Evolutionary conservation across 441 rosid genomes (phyloP).

Genomic region (Aleurites moluccanus): DNA sequence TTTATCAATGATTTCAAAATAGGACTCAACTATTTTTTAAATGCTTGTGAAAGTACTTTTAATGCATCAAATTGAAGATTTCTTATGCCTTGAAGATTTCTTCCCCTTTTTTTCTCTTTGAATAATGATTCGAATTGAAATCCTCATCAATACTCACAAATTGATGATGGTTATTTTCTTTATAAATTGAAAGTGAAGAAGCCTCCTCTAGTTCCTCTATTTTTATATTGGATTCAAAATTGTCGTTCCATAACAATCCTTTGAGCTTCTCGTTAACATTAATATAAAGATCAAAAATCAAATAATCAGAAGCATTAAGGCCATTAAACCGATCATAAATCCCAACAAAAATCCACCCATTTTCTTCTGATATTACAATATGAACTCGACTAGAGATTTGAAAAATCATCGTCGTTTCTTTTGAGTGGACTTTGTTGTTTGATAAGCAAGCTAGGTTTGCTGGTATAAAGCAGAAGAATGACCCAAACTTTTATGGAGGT

Average conservation of each 20-base stretch:
- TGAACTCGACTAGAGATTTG: constrained; percentile 53
- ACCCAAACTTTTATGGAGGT: constrained; percentile 43
- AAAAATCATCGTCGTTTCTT: constrained; percentile 42
- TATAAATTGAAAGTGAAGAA: too few species aligned
- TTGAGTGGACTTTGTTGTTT: constrained; percentile 34
- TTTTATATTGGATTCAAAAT: constrained; percentile 15
- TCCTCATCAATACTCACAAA: too few species aligned
- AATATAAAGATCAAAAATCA: constrained; percentile 40
- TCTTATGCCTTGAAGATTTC: constrained; percentile 8
- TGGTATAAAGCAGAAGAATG: constrained; percentile 48
- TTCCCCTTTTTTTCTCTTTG: too few species aligned
- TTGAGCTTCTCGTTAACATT: constrained; percentile 41
- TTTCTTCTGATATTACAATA: too few species aligned
- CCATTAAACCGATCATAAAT: constrained; percentile 54
- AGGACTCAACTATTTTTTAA: constrained; percentile 76
- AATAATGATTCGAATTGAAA: too few species aligned
- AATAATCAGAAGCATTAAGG: constrained; percentile 52
- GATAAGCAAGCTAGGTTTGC: constrained; percentile 35
- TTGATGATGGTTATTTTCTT: too few species aligned
- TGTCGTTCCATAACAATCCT: constrained; percentile 44
- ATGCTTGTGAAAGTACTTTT: constrained; percentile 67
- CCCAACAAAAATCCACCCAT: constrained; percentile 50
- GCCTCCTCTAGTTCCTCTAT: constrained; percentile 23
- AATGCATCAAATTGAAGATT: constrained; percentile 62
- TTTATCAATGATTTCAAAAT: constrained; percentile 65